Evolutionary conservation across 345 rosid species (phyloP).

Genomic region (Gossypioides kirkii): DNA sequence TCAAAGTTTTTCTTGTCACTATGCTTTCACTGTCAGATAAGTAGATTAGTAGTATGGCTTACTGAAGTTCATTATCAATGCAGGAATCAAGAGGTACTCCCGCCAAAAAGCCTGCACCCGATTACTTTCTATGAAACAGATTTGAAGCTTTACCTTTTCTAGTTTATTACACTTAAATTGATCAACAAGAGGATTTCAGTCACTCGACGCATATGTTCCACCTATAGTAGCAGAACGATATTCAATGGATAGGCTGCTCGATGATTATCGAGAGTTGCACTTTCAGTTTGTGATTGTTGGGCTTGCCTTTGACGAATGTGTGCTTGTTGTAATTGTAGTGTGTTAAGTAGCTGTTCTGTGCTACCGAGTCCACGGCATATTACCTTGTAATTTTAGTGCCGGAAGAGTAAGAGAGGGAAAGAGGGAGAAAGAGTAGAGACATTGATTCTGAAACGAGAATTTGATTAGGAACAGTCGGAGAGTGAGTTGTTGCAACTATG

Average conservation of each 20-base stretch:
- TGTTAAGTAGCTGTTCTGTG: background rate
- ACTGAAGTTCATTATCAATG: slow-evolving; percentile 11
- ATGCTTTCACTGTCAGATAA: background rate
- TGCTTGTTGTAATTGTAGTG: background rate
- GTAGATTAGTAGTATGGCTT: slow-evolving; percentile 2
- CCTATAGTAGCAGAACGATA: background rate
- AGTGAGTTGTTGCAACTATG: slow-evolving; percentile 6
- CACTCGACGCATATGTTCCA: background rate
- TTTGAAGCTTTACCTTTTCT: background rate
- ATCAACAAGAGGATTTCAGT: background rate
- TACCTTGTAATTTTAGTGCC: background rate
- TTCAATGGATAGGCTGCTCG: background rate
- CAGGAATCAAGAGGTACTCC: slow-evolving; percentile 95
- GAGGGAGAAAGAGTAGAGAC: background rate
- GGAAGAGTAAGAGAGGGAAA: background rate
- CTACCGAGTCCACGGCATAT: background rate
- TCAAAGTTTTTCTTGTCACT: background rate
- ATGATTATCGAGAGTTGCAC: background rate
- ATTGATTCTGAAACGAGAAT: slow-evolving; percentile 1
- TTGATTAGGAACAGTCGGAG: background rate
- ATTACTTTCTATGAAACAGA: slow-evolving; percentile 73
- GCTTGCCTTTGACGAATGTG: background rate
- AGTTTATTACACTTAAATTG: slow-evolving; percentile 1
- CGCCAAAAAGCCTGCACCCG: slow-evolving; percentile 86
- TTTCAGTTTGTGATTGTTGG: background rate